Evolutionary conservation across 306 rosid species (phyloP).

Genomic region (Styphnolobium japonicum): DNA sequence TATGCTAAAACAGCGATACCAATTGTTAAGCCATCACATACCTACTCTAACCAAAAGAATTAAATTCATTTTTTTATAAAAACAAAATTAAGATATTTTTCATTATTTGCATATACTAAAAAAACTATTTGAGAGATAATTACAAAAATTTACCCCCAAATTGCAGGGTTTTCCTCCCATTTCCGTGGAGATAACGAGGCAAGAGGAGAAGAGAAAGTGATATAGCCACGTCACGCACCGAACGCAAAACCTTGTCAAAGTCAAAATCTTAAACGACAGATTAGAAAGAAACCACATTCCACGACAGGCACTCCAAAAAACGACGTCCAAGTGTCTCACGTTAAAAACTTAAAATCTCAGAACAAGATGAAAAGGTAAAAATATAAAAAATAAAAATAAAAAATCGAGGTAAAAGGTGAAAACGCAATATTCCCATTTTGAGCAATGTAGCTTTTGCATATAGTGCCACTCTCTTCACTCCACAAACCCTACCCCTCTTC

Average conservation of each 20-base stretch:
- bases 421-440: neutral
- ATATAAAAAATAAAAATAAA: neutral
- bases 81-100: too few species aligned
- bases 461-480: slow-evolving; percentile 15
- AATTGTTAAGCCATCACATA: too few species aligned
- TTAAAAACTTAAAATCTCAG: neutral
- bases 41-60: too few species aligned
- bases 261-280: slow-evolving; percentile 13
- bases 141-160: neutral
- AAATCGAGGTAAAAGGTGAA: neutral
- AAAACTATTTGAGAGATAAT: too few species aligned
- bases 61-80: too few species aligned
- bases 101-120: too few species aligned
- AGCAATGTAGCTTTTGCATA: neutral
- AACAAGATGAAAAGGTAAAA: neutral
- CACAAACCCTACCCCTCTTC: slow-evolving; percentile 61
- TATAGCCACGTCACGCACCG: neutral
- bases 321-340: slow-evolving; percentile 7
- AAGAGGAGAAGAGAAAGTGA: neutral
- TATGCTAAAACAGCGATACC: too few species aligned
- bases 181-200: neutral
- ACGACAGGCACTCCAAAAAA: neutral
- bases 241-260: neutral
- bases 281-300: neutral
- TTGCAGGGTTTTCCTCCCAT: neutral